phyloP scores from a whole-genome alignment of 176 grass and related monocot species.

The Oropetium thomaeum region DNA sequence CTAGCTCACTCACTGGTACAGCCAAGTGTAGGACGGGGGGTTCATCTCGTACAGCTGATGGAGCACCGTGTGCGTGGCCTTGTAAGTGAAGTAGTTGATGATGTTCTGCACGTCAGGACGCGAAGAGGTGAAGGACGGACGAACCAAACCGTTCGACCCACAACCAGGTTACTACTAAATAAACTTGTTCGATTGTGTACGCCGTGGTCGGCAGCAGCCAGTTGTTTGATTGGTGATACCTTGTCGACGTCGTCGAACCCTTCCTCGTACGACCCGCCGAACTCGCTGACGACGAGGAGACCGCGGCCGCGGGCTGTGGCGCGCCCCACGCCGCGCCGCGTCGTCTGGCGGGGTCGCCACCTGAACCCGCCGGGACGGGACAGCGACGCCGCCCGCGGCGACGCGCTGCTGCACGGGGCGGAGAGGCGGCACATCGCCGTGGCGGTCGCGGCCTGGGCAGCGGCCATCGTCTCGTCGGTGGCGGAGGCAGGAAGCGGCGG shows the following conservation, averaged over 20 bases:
- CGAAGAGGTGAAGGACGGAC: too few species aligned
- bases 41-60: constrained; percentile 98
- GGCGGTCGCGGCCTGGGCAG: constrained; percentile 13
- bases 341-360: not conserved
- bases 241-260: constrained; percentile 57
- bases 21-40: constrained; percentile 70
- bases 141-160: too few species aligned
- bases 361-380: constrained; percentile 4
- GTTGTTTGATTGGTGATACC: too few species aligned
- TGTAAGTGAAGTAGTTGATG: constrained; percentile 93
- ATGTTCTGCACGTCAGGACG: constrained; percentile 57
- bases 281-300: constrained; percentile 45
- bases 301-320: constrained; percentile 17
- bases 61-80: constrained; percentile 87
- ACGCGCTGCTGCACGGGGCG: not conserved
- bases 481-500: not conserved
- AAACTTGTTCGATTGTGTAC: not conserved
- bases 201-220: too few species aligned
- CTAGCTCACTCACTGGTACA: constrained; percentile 56
- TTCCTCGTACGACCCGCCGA: constrained; percentile 62
- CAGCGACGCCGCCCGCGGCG: constrained; percentile 3
- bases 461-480: not conserved
- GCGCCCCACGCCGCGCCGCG: constrained; percentile 13
- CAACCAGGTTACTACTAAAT: too few species aligned
- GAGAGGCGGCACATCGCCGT: constrained; percentile 15